A percentile compares a stretch with the other conserved stretches of the same genome.
These are phyloP conservation scores for Paramecium caudatum DNA, from an alignment of 73 alveolate species.

Conservation along the genomic window DNA sequence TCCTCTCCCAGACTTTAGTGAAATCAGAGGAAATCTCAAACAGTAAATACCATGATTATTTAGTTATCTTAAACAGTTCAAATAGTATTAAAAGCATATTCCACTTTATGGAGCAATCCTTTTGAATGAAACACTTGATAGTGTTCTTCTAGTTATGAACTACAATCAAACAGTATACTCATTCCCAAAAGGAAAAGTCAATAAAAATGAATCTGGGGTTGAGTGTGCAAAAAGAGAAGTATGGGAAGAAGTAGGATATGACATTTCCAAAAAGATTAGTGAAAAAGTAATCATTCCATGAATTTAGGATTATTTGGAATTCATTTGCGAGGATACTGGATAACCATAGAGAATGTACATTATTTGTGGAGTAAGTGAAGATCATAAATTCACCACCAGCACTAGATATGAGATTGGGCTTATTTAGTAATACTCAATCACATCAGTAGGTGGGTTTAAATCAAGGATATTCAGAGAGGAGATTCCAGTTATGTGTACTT, in stretches of 20 bases:
- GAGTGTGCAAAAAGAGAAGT: constrained; percentile 87
- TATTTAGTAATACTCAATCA: constrained; percentile 58
- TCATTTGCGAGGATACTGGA: constrained; percentile 71
- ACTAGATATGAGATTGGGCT: constrained; percentile 80
- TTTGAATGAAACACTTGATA: constrained; percentile 39
- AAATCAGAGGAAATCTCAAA: constrained; percentile 36
- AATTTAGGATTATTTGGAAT: constrained; percentile 42
- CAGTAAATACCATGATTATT: neutral
- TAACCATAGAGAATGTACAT: constrained; percentile 73
- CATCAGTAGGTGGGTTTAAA: constrained; percentile 72
- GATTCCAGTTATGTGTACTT: constrained; percentile 3
- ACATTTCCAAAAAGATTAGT: constrained; percentile 61
- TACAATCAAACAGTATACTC: constrained; percentile 67
- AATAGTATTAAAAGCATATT: constrained; percentile 24
- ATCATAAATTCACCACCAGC: constrained; percentile 70
- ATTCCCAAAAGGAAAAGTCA: constrained; percentile 86
- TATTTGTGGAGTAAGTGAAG: constrained; percentile 75
- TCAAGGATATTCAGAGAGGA: constrained; percentile 73
- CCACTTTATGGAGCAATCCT: constrained; percentile 66
- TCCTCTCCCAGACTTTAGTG: constrained; percentile 15
- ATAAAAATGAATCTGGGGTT: constrained; percentile 79
- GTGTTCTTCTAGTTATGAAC: constrained; percentile 59
- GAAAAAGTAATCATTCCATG: constrained; percentile 22
- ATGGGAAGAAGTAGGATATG: constrained; percentile 81
- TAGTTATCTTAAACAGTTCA: constrained; percentile 14